Evolutionary conservation across 2,329 filamentous ascomycete genomes (phyloP).

Genomic region (Aureobasidium melanogenum): DNA sequence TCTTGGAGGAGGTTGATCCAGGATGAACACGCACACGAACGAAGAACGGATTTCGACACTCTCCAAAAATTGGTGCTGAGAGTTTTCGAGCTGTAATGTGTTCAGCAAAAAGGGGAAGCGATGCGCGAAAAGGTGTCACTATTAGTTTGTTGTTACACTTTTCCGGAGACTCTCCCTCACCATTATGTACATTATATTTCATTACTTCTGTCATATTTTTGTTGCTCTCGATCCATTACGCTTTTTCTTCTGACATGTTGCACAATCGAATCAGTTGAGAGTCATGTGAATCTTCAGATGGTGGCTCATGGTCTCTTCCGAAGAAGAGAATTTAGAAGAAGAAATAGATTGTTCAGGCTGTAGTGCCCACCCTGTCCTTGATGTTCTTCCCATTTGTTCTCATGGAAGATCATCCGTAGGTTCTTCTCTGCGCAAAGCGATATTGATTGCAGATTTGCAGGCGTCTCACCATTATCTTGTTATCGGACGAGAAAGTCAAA

Average conservation of each 20-base stretch:
- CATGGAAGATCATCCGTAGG: background rate
- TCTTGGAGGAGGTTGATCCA: background rate
- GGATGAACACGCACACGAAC: background rate
- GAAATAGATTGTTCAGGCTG: no score
- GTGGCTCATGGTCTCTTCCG: no score
- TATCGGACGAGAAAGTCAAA: no score
- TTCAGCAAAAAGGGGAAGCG: background rate
- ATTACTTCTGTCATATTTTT: background rate
- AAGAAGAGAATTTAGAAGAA: no score
- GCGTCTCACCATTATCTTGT: background rate
- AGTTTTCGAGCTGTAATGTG: background rate
- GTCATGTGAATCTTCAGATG: no score
- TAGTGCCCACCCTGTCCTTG: background rate
- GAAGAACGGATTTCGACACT: background rate
- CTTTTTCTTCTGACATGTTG: background rate
- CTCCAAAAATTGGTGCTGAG: background rate
- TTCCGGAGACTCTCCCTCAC: background rate
- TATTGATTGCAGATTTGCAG: background rate
- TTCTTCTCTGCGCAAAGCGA: background rate
- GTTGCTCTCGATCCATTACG: background rate
- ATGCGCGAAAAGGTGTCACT: background rate
- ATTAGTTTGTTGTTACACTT: background rate
- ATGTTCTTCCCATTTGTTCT: background rate
- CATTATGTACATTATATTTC: constrained; percentile 3
- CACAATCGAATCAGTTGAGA: background rate